Conservation (phyloP, 2,329 filamentous ascomycete species). For the Graphilbum ipis-grandicollis region DNA sequence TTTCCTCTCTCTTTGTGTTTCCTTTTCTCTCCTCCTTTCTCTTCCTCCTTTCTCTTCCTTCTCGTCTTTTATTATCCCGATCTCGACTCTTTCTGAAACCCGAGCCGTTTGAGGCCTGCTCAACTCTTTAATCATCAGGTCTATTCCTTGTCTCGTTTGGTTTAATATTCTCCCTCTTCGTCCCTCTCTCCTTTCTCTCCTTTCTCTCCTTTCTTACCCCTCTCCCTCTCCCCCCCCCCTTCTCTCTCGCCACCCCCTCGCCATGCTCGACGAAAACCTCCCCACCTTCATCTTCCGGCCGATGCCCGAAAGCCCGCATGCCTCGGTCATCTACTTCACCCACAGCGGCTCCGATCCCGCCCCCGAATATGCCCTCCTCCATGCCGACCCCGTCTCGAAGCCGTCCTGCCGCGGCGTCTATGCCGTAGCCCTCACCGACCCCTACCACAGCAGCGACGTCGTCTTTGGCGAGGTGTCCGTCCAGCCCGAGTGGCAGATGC, state of each 20-base stretch:
- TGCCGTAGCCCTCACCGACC: conserved; percentile 70
- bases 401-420: conserved; percentile 66
- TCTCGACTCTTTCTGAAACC: neutral
- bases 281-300: conserved; percentile 47
- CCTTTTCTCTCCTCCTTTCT: neutral
- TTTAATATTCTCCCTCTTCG: neutral
- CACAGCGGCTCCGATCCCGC: conserved; percentile 66
- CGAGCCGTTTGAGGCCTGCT: too few species aligned
- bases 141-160: neutral
- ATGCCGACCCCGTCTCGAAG: conserved; percentile 48
- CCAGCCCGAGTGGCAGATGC: conserved; percentile 71
- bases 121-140: neutral
- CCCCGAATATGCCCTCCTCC: conserved; percentile 65
- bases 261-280: conserved; percentile 89
- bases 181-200: neutral
- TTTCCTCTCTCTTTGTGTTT: neutral
- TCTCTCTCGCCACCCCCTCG: conserved; percentile 5
- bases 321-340: conserved; percentile 40
- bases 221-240: neutral
- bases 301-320: conserved; percentile 32
- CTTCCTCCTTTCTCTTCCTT: neutral
- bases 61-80: neutral
- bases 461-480: conserved; percentile 78
- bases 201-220: neutral
- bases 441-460: conserved; percentile 54